phyloP scores from a whole-genome alignment of 169 alveolate species.

The Plasmodium fragile region DNA sequence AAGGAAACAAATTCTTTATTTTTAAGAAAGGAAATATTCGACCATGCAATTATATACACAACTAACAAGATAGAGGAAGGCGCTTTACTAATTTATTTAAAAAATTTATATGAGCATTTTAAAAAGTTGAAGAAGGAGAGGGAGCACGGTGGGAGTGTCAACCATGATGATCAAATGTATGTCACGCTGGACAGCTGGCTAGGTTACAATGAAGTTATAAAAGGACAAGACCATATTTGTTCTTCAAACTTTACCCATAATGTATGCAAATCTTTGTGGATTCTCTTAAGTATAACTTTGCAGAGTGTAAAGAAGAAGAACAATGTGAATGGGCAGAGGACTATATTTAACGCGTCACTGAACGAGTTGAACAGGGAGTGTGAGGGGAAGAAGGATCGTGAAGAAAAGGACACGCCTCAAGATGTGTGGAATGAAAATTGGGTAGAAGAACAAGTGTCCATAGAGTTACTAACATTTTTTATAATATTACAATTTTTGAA shows the following conservation, averaged over 20 bases:
- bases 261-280: constrained; percentile 67
- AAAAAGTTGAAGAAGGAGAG: background rate
- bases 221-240: constrained; percentile 22
- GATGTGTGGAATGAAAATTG: constrained; percentile 24
- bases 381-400: background rate
- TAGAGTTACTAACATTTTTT: constrained; percentile 52
- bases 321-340: constrained; percentile 37
- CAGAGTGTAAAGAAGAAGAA: constrained; percentile 62
- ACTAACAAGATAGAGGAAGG: constrained; percentile 40
- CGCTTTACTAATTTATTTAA: constrained; percentile 33
- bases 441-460: constrained; percentile 37
- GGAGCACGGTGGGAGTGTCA: background rate
- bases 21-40: constrained; percentile 69
- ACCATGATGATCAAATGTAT: constrained; percentile 38
- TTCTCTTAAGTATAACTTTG: constrained; percentile 40
- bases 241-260: background rate
- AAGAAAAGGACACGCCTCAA: background rate
- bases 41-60: constrained; percentile 65
- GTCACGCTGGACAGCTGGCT: constrained; percentile 47
- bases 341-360: constrained; percentile 30
- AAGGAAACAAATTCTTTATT: background rate
- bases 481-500: constrained; percentile 59
- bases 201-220: constrained; percentile 41
- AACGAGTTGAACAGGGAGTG: background rate
- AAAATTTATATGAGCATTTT: constrained; percentile 52